These are phyloP conservation scores for Candida berthetii DNA, from an alignment of 805 yeast species.

Conservation along the genomic window DNA sequence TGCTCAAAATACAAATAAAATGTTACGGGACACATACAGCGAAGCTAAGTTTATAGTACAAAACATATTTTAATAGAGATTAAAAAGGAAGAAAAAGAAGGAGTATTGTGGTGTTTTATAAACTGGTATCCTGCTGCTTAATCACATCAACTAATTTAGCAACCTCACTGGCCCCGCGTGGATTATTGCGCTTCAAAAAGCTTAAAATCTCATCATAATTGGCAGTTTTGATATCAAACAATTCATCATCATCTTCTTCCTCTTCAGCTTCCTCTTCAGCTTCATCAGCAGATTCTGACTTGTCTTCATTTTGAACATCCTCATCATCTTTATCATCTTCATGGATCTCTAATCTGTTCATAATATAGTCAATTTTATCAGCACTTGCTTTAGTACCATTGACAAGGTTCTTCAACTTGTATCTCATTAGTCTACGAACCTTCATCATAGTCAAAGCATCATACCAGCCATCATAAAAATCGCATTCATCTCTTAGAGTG, in stretches of 20 bases:
- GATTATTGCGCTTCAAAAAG: constrained; percentile 15
- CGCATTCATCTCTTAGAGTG: constrained; percentile 34
- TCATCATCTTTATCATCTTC: constrained; percentile 12
- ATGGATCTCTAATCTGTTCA: constrained; percentile 22
- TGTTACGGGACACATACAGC: too few species aligned
- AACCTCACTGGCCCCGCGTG: constrained; percentile 18
- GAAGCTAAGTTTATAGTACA: too few species aligned
- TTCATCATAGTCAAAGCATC: constrained; percentile 53
- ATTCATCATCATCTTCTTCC: constrained; percentile 21
- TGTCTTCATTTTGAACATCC: constrained; percentile 13
- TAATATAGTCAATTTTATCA: constrained; percentile 35
- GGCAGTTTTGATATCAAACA: constrained; percentile 17
- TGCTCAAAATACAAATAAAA: too few species aligned
- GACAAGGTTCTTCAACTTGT: constrained; percentile 59
- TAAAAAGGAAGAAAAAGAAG: too few species aligned
- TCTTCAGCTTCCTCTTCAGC: constrained; percentile 18
- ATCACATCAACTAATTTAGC: constrained; percentile 8
- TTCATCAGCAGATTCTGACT: constrained; percentile 20
- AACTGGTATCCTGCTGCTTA: constrained; percentile 9
- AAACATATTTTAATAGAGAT: too few species aligned
- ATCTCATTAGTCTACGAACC: constrained; percentile 63
- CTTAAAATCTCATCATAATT: constrained; percentile 15
- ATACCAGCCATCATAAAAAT: constrained; percentile 79
- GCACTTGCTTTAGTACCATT: constrained; percentile 31
- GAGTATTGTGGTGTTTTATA: background rate